Conservation (phyloP, 257 asterid genomes). For the Cruciata laevipes region DNA sequence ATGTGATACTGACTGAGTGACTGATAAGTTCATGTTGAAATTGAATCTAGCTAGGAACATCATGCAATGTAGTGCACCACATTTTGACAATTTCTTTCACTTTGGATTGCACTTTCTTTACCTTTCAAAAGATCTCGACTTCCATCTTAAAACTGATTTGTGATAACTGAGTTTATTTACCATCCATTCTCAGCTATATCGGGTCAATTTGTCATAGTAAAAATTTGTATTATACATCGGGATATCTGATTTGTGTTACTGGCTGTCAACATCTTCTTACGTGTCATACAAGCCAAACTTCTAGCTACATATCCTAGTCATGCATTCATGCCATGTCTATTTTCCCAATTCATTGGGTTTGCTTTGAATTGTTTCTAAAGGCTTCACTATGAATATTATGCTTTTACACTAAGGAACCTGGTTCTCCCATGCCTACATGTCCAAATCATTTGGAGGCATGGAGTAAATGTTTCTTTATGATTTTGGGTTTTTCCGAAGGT, state of each 20-base stretch:
- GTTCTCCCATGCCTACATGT: neutral
- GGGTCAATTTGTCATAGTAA: too few relatives aligned
- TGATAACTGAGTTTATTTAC: neutral
- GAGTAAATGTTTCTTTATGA: neutral
- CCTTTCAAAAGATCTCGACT: neutral
- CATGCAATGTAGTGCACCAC: too few relatives aligned
- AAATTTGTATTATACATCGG: too few relatives aligned
- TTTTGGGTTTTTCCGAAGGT: neutral
- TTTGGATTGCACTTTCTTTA: too few relatives aligned
- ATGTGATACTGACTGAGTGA: too few relatives aligned
- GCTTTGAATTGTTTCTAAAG: neutral
- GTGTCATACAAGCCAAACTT: neutral
- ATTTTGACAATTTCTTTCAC: too few relatives aligned
- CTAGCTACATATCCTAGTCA: neutral
- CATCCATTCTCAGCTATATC: too few relatives aligned
- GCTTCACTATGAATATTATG: neutral
- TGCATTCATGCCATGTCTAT: neutral
- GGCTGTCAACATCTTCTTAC: too few relatives aligned
- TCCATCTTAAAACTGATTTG: neutral
- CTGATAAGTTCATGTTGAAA: too few relatives aligned
- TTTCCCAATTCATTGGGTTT: neutral
- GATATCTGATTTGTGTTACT: too few relatives aligned
- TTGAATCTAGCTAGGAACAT: too few relatives aligned
- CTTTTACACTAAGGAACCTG: neutral
- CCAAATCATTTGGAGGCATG: neutral